Evolutionary conservation across 1,284 basidiomycete species (phyloP), one percentile per base, ranked within the genome.

Genomic region (Ganoderma meredithae): DNA sequence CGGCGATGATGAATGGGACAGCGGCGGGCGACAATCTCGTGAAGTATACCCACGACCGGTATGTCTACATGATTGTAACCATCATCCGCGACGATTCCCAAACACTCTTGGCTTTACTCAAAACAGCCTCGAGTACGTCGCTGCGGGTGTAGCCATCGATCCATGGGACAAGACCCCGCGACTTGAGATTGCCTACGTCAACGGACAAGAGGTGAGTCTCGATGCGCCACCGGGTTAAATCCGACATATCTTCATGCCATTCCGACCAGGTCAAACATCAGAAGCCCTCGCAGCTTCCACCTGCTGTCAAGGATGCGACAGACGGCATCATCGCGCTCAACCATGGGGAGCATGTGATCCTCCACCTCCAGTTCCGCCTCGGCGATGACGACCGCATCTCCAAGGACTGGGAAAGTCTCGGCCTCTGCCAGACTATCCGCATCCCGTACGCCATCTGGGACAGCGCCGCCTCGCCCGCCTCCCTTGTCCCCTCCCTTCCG

Each of bases 311-410:
- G 15, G 63, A 63, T 52, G 64, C 64, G 7, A 31, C 55, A 25
- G 22, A 58, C 10, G 66, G 63, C 49, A 53, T 62, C 41, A 39
- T 70, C 36, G 55, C 61, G 3, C 66, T 70, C 49, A 43, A 65
- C 25, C 56, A 36, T 7, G 66, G 69, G 36, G 69, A 70, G 1
- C 65, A 62, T 41, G 66, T 41, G 25, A 60, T 70, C 56, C 49
- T 70, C 43, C 60, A 56, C 40, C 60, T 64, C 41, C 69, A 70
- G 22, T 70, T 70, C 66, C 66, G 69, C 61, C 61, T 70, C 10
- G 69, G 69, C 5, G 59, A 70, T 58, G 69, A 66, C 49, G 52
- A 63, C 25, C 44, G 31, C 8, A 53, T 67, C 52, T 43, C 63
- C 27, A 63, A 65, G 27, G 69, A 70, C 41, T 70, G 66, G 69